A percentile compares a stretch with the other conserved stretches of the same genome.
Conservation (phyloP, 176 grass and related monocot species). For the Puya raimondii region DNA sequence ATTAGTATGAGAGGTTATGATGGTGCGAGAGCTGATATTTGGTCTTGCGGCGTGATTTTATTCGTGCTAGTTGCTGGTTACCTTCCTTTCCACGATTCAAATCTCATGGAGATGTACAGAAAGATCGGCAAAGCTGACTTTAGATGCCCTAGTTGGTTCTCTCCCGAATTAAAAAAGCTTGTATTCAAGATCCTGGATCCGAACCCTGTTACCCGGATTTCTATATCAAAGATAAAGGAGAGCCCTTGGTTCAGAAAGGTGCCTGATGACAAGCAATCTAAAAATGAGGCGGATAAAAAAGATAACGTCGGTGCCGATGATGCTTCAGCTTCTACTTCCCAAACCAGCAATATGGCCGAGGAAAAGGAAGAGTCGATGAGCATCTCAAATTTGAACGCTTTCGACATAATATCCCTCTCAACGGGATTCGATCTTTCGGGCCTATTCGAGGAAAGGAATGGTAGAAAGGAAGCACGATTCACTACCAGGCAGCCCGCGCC, state of each 20-base stretch:
- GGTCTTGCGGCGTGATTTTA: conserved; percentile 87
- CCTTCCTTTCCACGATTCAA: conserved; percentile 86
- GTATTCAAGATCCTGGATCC: conserved; percentile 66
- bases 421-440: conserved; percentile 69
- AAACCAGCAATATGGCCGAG: conserved; percentile 22
- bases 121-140: conserved; percentile 75
- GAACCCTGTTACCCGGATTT: conserved; percentile 61
- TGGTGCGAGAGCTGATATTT: conserved; percentile 76
- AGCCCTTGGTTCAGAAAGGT: conserved; percentile 59
- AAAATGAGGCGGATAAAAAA: conserved; percentile 14
- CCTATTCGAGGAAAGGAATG: conserved; percentile 57
- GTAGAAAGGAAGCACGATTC: conserved; percentile 50
- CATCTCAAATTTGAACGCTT: conserved; percentile 72
- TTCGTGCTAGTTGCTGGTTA: conserved; percentile 85
- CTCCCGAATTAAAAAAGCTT: conserved; percentile 55
- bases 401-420: conserved; percentile 88
- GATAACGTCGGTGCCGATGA: conserved; percentile 11
- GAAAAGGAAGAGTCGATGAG: conserved; percentile 45
- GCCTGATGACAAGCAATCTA: conserved; percentile 19
- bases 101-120: conserved; percentile 92
- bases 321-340: conserved; percentile 14
- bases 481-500: conserved; percentile 48
- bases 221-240: conserved; percentile 68
- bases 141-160: conserved; percentile 68
- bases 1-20: conserved; percentile 79